A percentile compares a stretch with the other conserved stretches of the same genome.
Evolutionary conservation across 352 stramenopile genomes (phyloP).

Genomic region (Globisporangium polare): DNA sequence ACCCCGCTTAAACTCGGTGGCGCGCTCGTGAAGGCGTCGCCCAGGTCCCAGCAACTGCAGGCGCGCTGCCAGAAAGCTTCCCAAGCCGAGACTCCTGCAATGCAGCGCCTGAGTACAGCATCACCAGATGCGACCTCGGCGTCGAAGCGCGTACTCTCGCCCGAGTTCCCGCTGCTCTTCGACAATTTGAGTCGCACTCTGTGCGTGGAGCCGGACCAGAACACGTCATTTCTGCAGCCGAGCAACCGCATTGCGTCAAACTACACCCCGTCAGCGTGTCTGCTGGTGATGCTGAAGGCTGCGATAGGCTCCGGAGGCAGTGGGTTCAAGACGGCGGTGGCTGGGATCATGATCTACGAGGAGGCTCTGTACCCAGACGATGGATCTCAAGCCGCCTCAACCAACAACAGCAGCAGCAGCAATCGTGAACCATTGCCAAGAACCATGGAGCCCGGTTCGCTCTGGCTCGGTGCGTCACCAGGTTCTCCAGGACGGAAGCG

Average conservation of each 20-base stretch:
- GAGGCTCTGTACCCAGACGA: background rate
- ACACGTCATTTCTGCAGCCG: conserved; percentile 43
- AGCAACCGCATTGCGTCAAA: conserved; percentile 79
- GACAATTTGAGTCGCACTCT: conserved; percentile 61
- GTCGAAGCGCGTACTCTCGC: background rate
- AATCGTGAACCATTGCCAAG: background rate
- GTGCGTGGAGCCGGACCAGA: conserved; percentile 68
- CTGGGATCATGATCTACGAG: conserved; percentile 11
- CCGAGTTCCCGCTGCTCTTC: conserved; percentile 34
- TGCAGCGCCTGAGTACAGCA: background rate
- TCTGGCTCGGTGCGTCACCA: background rate
- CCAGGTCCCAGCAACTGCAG: conserved; percentile 26
- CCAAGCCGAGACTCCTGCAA: background rate
- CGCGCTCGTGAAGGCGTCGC: conserved; percentile 13
- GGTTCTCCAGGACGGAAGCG: background rate
- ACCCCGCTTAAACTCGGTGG: background rate
- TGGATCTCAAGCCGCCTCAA: background rate
- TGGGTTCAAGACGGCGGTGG: background rate
- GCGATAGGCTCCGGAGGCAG: background rate
- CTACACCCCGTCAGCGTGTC: conserved; percentile 40
- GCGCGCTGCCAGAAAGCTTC: background rate
- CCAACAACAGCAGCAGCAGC: background rate
- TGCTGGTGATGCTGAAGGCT: conserved; percentile 41
- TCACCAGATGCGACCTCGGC: too few species aligned
- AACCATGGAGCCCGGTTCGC: conserved; percentile 1